Evolutionary conservation across 2,329 filamentous ascomycete species (phyloP).

Genomic region (Tolypocladium cylindrosporum): DNA sequence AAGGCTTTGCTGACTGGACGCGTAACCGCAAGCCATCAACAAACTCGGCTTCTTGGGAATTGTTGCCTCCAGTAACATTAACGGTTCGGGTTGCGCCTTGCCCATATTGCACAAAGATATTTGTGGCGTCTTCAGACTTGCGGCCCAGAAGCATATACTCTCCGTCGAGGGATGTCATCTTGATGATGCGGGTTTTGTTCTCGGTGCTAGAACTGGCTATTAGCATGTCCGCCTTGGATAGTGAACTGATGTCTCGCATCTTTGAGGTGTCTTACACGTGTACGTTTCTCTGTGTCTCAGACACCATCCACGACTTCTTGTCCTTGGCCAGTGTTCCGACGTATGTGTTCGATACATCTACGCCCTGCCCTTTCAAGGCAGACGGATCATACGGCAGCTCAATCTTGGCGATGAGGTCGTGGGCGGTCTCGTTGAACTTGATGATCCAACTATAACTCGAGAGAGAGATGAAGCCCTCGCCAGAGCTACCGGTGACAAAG

Average conservation of each 20-base stretch:
- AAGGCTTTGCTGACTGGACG: background rate
- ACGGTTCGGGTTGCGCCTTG: conserved; percentile 18
- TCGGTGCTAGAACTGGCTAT: conserved; percentile 7
- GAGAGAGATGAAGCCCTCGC: conserved; percentile 17
- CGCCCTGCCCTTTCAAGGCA: background rate
- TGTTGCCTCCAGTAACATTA: conserved; percentile 14
- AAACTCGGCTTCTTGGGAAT: conserved; percentile 15
- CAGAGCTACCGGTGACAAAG: conserved; percentile 19
- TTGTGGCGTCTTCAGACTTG: conserved; percentile 13
- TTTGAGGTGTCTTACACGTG: conserved; percentile 6
- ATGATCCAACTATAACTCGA: conserved; percentile 20
- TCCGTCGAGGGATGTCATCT: conserved; percentile 19
- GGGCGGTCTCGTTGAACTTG: conserved; percentile 18
- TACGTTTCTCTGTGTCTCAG: conserved; percentile 15
- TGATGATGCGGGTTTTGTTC: conserved; percentile 19
- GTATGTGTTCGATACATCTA: conserved; percentile 3
- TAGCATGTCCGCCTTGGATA: too few species aligned
- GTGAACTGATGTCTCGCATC: background rate
- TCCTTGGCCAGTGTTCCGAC: conserved; percentile 3
- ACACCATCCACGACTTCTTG: conserved; percentile 4
- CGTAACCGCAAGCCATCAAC: conserved; percentile 16
- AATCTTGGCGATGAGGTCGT: conserved; percentile 22
- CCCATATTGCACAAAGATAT: conserved; percentile 23
- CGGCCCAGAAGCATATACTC: conserved; percentile 20
- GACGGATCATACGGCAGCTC: conserved; percentile 17